A percentile compares a stretch with the other conserved stretches of the same genome.
phyloP scores from a whole-genome alignment of 768 basidiomycete species.

The Mycena haematopus region DNA sequence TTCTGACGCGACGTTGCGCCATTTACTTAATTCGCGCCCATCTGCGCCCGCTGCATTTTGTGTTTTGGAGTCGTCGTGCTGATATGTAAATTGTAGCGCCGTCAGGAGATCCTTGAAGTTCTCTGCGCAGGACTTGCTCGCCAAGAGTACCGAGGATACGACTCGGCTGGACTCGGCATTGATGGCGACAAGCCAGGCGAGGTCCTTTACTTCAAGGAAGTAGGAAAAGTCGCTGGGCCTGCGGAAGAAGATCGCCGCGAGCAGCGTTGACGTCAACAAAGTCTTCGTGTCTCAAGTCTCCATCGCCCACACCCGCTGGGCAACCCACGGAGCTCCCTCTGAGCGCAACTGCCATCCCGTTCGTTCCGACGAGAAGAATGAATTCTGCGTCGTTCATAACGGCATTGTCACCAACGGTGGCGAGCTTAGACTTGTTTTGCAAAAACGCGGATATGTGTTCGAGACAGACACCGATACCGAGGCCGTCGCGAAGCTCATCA shows the following conservation, averaged over 20 bases:
- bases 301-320: constrained; percentile 99
- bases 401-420: constrained; percentile 96
- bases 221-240: constrained; percentile 96
- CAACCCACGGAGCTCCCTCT: constrained; percentile 93
- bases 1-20: constrained; percentile 17
- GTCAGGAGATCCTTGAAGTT: constrained; percentile 90
- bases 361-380: constrained; percentile 76
- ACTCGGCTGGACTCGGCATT: constrained; percentile 89
- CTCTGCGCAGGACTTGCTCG: constrained; percentile 90
- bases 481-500: constrained; percentile 93
- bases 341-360: constrained; percentile 94
- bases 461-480: constrained; percentile 98
- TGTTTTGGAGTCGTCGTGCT: constrained; percentile 14
- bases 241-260: constrained; percentile 84
- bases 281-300: constrained; percentile 86
- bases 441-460: constrained; percentile 95
- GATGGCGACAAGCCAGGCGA: constrained; percentile 88
- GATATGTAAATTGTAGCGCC: constrained; percentile 59
- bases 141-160: constrained; percentile 98
- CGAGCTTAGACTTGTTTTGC: constrained; percentile 89
- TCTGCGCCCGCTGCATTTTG: not conserved
- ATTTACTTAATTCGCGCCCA: too few relatives aligned
- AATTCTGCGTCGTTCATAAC: constrained; percentile 97
- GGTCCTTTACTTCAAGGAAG: constrained; percentile 92
- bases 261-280: constrained; percentile 76